Conservation (phyloP, 495 filamentous ascomycete genomes). For the Ramalina peruviana region DNA sequence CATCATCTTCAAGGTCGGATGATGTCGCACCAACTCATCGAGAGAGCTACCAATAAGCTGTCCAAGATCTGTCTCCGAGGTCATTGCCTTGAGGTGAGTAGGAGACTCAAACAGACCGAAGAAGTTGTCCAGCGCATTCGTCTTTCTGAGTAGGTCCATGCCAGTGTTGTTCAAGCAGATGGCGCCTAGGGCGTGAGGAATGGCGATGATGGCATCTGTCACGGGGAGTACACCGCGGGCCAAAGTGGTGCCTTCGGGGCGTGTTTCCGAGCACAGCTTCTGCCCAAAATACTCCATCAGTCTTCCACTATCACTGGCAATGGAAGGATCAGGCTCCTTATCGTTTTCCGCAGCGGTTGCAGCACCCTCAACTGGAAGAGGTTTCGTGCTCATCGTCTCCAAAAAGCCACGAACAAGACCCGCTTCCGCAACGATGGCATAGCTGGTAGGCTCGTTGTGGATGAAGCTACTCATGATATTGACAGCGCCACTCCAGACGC, state of each 20-base stretch:
- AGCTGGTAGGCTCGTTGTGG: conserved; percentile 97
- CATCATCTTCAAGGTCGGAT: conserved; percentile 63
- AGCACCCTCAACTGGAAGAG: conserved; percentile 11
- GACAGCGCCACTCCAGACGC: conserved; percentile 86
- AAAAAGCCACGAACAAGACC: conserved; percentile 76
- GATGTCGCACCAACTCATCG: conserved; percentile 88
- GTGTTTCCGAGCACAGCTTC: conserved; percentile 3
- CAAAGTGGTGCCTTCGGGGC: conserved; percentile 29
- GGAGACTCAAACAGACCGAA: conserved; percentile 92
- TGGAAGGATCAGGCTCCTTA: neutral
- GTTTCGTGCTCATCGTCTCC: conserved; percentile 46
- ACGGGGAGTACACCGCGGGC: conserved; percentile 70
- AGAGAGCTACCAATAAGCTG: conserved; percentile 59
- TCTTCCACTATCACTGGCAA: neutral
- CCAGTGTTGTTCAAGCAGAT: conserved; percentile 83
- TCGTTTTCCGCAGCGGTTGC: neutral
- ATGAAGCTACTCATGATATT: conserved; percentile 91
- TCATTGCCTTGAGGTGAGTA: conserved; percentile 71
- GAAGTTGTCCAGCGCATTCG: conserved; percentile 67
- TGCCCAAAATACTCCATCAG: conserved; percentile 20
- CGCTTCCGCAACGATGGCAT: conserved; percentile 85
- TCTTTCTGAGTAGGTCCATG: conserved; percentile 79
- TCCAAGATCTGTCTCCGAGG: conserved; percentile 45
- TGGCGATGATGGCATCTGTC: conserved; percentile 68
- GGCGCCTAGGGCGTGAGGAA: conserved; percentile 80